Base-by-base conservation (phyloP, 306 rosid species). In the Clitoria ternatea region DNA sequence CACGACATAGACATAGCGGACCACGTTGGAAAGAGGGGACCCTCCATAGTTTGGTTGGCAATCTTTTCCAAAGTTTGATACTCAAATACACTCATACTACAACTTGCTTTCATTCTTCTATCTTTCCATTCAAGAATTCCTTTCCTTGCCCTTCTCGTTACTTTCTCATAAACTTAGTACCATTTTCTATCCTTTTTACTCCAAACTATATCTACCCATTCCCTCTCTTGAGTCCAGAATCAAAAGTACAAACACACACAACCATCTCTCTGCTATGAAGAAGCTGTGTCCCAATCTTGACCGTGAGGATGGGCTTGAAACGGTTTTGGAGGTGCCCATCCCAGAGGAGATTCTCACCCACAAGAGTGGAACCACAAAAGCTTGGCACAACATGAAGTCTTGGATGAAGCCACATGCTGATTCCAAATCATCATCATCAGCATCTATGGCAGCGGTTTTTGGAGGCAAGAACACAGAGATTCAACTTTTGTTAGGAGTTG, bases 301-400 rank as follows among this genome's bases (percentile, higher is more conserved):
- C 66, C 82, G 90, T 0, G 98, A 93, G 57, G 92, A 93, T 68
- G 92, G 92, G 2, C 96, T 93, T 50, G 97, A 93, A 39, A 93
- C 98, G 0, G 98, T 93, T 57, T 94, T 93, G n/a, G 98, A 93
- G 69, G 98, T 93, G 6, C 98, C 97, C 20, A 77, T 93, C n/a
- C 98, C 97, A 0, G 98, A 93, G 19, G 96, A 93, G 73, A 93
- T 85, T 74, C 75, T 82, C 6, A 80, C 61, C 13, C 81, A 76
- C 71, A 88, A 80, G 79, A 82, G 76, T 64, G 67, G 74, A 61
- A 40, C 75, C 42, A 68, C 62, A 0, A 75, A 73, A 8, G 93
- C 96, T 8, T 92, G 98, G 98, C 83, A 88, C 12, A 82, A 81
- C 82, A 82, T 92, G 90, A 92, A 85, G 79, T 78, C 86, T 0